Percentiles rank a stretch among this genome's conserved stretches.
phyloP scores from a whole-genome alignment of 805 yeast species.

The Cephaloascus albidus region DNA sequence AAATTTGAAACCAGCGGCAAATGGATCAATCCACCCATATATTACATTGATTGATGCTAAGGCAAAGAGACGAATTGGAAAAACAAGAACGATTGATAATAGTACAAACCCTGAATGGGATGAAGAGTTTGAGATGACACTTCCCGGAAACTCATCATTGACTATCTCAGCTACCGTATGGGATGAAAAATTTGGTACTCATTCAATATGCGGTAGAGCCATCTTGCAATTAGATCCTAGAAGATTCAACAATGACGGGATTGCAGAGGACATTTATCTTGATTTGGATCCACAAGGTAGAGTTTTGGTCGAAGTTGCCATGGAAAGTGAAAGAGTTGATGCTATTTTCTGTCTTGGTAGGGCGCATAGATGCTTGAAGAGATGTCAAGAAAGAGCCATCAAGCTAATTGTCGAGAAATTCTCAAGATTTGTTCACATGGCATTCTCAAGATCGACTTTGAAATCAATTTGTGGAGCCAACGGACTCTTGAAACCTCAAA shows the following conservation, averaged over 20 bases:
- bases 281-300: slow-evolving; percentile 65
- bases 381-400: slow-evolving; percentile 59
- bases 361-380: slow-evolving; percentile 53
- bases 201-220: slow-evolving; percentile 60
- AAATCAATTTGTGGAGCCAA: slow-evolving; percentile 43
- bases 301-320: slow-evolving; percentile 54
- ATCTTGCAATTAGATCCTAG: slow-evolving; percentile 51
- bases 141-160: slow-evolving; percentile 26
- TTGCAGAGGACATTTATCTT: slow-evolving; percentile 49
- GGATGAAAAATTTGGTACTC: slow-evolving; percentile 51
- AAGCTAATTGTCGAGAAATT: slow-evolving; percentile 68
- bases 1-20: slow-evolving; percentile 31
- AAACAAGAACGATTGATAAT: slow-evolving; percentile 55
- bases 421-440: slow-evolving; percentile 48
- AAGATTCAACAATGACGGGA: slow-evolving; percentile 56
- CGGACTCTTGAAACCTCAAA: slow-evolving; percentile 33
- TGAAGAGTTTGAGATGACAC: slow-evolving; percentile 63
- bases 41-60: slow-evolving; percentile 54
- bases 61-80: slow-evolving; percentile 48
- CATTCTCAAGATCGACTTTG: slow-evolving; percentile 48
- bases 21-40: slow-evolving; percentile 43
- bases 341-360: slow-evolving; percentile 76
- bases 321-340: slow-evolving; percentile 74
- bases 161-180: slow-evolving; percentile 57
- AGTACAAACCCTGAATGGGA: slow-evolving; percentile 76